A percentile compares a stretch with the other conserved stretches of the same genome.
phyloP scores from a whole-genome alignment of 2,329 filamentous ascomycete genomes.

The Hortaea sp. region DNA sequence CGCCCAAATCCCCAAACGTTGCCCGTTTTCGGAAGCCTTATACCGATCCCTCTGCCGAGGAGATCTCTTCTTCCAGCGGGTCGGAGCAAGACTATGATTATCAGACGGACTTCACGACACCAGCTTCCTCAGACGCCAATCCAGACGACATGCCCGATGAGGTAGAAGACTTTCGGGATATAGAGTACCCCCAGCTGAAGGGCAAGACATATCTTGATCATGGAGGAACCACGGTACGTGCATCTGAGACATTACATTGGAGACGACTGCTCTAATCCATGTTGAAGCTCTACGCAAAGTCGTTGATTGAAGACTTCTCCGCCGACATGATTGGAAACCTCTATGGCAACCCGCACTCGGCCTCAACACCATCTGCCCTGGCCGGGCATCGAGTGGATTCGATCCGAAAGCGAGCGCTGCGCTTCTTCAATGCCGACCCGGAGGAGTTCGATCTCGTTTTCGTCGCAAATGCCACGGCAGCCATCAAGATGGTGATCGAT shows the following conservation, averaged over 20 bases:
- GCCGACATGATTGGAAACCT: slow-evolving; percentile 45
- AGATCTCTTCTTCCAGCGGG: slow-evolving; percentile 23
- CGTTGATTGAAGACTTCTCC: slow-evolving; percentile 47
- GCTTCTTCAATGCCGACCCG: slow-evolving; percentile 50
- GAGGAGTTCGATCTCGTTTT: slow-evolving; percentile 53
- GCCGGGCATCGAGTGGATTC: slow-evolving; percentile 49
- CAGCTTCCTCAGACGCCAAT: slow-evolving; percentile 20
- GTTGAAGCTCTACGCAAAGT: slow-evolving; percentile 44
- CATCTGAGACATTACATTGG: neutral
- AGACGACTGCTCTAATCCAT: neutral
- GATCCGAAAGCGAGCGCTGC: slow-evolving; percentile 43
- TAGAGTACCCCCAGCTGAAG: slow-evolving; percentile 34
- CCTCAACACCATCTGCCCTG: slow-evolving; percentile 48
- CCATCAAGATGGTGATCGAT: slow-evolving; percentile 53
- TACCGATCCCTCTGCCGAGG: slow-evolving; percentile 19
- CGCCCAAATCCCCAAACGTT: slow-evolving; percentile 8
- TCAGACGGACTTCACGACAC: slow-evolving; percentile 27
- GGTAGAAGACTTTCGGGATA: slow-evolving; percentile 30
- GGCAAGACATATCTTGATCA: slow-evolving; percentile 34
- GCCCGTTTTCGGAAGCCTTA: slow-evolving; percentile 10
- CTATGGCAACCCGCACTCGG: slow-evolving; percentile 61
- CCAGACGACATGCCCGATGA: slow-evolving; percentile 25
- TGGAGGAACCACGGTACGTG: slow-evolving; percentile 32
- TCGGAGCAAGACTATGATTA: slow-evolving; percentile 25
- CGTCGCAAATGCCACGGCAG: slow-evolving; percentile 51